phyloP scores from a whole-genome alignment of 306 rosid species.

The Malus sieversii region DNA sequence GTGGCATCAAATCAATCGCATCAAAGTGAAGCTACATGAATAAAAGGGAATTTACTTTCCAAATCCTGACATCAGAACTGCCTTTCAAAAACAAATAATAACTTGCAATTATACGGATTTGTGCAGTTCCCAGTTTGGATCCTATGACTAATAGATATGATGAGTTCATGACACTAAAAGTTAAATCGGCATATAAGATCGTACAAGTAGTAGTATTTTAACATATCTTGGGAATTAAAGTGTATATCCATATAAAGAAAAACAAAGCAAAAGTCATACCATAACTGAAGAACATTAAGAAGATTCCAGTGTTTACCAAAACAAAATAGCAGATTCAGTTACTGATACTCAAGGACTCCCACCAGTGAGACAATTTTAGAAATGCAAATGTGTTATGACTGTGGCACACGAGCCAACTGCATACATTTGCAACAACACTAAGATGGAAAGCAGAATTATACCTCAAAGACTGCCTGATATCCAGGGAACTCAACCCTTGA shows the following conservation, averaged over 20 bases:
- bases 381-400: neutral
- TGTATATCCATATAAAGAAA: neutral
- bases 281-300: neutral
- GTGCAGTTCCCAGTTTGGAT: neutral
- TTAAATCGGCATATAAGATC: neutral
- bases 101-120: neutral
- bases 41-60: neutral
- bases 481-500: conserved; percentile 70
- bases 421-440: neutral
- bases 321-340: neutral
- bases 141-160: neutral
- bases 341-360: neutral
- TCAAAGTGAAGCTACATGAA: neutral
- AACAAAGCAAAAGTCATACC: neutral
- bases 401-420: neutral
- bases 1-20: neutral
- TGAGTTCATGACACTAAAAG: neutral
- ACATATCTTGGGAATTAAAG: neutral
- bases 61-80: neutral
- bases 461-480: conserved; percentile 74
- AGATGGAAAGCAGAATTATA: conserved; percentile 8
- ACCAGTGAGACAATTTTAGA: neutral
- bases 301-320: neutral
- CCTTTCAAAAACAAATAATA: neutral
- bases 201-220: neutral